Conservation (phyloP, 2,329 filamentous ascomycete species). For the Arthrobotrys iridis region DNA sequence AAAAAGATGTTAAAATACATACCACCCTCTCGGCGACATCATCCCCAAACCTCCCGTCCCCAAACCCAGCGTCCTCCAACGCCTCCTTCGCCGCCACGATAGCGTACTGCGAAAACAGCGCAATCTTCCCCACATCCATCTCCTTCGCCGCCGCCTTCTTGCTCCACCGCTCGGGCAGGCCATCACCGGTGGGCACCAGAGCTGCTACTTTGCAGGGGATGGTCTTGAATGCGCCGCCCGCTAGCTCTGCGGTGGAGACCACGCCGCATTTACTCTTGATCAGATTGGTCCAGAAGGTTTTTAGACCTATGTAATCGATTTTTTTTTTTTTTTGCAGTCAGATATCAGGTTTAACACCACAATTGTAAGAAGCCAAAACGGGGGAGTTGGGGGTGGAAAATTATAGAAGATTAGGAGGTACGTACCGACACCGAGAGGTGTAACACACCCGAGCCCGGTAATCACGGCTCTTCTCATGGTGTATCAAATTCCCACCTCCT, state of each 20-base stretch:
- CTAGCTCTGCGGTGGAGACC: slow-evolving; percentile 73
- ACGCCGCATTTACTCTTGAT: slow-evolving; percentile 83
- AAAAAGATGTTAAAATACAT: slow-evolving; percentile 54
- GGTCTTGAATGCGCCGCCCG: slow-evolving; percentile 65
- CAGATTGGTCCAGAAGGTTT: slow-evolving; percentile 81
- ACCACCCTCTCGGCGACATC: slow-evolving; percentile 77
- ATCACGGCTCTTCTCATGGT: slow-evolving; percentile 78
- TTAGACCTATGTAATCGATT: slow-evolving; percentile 67
- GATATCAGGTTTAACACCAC: background rate
- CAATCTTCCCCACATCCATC: slow-evolving; percentile 78
- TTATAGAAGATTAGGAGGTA: background rate
- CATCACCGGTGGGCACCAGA: slow-evolving; percentile 72
- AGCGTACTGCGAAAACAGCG: slow-evolving; percentile 91
- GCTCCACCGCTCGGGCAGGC: slow-evolving; percentile 8
- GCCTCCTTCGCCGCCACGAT: slow-evolving; percentile 88
- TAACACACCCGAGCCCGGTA: slow-evolving; percentile 82
- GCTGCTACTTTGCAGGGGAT: slow-evolving; percentile 90
- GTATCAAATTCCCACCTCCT: background rate
- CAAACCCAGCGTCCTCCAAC: slow-evolving; percentile 77
- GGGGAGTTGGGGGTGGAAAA: background rate
- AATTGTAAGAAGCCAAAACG: too few relatives aligned
- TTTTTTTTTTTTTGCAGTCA: background rate
- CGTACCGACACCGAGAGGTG: slow-evolving; percentile 80
- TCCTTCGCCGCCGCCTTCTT: slow-evolving; percentile 60
- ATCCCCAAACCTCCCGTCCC: slow-evolving; percentile 69